Conservation (phyloP, 2,329 filamentous ascomycete species). For the Tolypocladium paradoxum region DNA sequence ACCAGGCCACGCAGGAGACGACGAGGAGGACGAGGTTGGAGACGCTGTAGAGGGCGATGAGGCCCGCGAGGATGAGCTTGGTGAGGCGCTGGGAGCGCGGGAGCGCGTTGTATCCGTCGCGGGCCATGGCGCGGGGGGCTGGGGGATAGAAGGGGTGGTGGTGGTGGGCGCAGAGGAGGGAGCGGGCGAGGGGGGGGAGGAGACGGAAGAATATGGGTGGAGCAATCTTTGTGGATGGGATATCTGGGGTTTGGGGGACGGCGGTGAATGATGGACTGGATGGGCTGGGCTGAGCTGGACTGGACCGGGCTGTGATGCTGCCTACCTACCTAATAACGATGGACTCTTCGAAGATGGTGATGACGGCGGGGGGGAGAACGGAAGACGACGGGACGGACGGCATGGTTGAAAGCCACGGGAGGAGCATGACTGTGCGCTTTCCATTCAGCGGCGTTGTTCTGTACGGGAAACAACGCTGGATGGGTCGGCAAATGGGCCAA, state of each 20-base stretch:
- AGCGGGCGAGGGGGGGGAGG: neutral
- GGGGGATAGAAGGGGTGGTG: neutral
- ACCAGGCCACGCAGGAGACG: conserved; percentile 6
- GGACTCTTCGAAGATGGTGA: neutral
- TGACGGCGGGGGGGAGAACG: neutral
- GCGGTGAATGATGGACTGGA: too few species aligned
- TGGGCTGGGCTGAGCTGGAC: too few species aligned
- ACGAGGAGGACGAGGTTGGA: conserved; percentile 12
- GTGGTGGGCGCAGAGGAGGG: neutral
- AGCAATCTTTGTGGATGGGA: neutral
- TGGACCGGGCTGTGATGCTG: too few species aligned
- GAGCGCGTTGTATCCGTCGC: neutral
- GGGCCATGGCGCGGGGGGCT: neutral
- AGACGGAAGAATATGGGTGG: neutral
- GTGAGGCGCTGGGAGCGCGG: neutral
- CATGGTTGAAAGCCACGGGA: too few species aligned
- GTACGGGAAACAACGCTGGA: neutral
- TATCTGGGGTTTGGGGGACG: neutral
- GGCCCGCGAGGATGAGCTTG: conserved; percentile 5
- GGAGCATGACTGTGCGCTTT: neutral
- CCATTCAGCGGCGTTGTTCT: neutral
- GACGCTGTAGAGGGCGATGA: conserved; percentile 10
- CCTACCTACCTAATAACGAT: neutral
- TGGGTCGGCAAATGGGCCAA: neutral
- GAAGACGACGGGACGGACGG: neutral